Evolutionary conservation across 257 asterid species (phyloP), one percentile per base, ranked within the genome.

Genomic region (Nicotiana noctiflora): DNA sequence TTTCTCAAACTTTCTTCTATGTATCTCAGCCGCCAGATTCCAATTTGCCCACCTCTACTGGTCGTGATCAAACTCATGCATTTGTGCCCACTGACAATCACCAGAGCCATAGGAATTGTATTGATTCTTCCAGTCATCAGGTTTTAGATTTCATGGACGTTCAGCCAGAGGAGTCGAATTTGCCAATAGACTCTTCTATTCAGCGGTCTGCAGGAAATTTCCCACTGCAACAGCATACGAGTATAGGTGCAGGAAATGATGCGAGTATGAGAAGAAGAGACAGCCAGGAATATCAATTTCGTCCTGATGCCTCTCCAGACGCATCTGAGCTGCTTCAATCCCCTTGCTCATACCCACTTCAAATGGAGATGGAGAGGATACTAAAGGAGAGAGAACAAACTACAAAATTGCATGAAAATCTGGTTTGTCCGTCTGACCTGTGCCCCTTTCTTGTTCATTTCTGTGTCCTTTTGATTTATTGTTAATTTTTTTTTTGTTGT

Each of bases 331-430:
- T 37, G 12, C 81, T 79, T 67, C 81, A 83, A 75, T 67, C 87
- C 67, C 86, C 82, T 70, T 78, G 82, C 44, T 34, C 67, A 23
- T 72, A 40, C 18, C 82, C 88, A 31, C 90, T 88, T 55, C 84
- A 85, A 77, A 76, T 56, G 52, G 89, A 86, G 88, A 75, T 90
- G 81, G 88, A 87, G 72, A 82, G 74, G 63, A 80, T 89, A 65
- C 87, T 85, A 29, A 85, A 85, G 62, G 81, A 86, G 79, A 85
- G 83, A 86, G 86, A 83, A 2, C 87, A 82, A 37, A 75, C 56
- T 63, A 19, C 56, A 18, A 83, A 84, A 77, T 74, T 60, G 80
- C 92, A 88, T 14, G 86, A 89, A 65, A 87, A 89, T 75, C 67
- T 66, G 95, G 97, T 92, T 77, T 65, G 89, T 82, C 76, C 34